Conservation (phyloP, 2,329 filamentous ascomycete species). For the Fonsecaea monophora region DNA sequence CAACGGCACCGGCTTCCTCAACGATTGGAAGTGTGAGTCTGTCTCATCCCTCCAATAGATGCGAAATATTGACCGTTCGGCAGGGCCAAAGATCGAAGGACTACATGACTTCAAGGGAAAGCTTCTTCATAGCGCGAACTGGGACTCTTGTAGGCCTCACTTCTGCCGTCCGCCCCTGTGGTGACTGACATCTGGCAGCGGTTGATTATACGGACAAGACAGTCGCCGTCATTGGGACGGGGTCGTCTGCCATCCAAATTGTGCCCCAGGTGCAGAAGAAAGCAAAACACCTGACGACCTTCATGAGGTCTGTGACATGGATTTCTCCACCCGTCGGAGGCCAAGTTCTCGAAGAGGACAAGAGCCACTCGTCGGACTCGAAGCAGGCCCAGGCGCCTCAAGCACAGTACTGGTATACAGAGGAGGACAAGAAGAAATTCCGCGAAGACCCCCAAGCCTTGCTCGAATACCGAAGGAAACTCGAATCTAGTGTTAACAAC, state of each 20-base stretch:
- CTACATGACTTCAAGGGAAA: constrained; percentile 55
- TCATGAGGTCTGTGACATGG: constrained; percentile 44
- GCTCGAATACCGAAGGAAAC: constrained; percentile 52
- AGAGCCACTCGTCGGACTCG: constrained; percentile 20
- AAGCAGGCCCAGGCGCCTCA: constrained; percentile 17
- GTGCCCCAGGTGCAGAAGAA: constrained; percentile 25
- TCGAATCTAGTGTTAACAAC: constrained; percentile 54
- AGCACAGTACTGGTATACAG: constrained; percentile 29
- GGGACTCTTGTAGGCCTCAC: constrained; percentile 17
- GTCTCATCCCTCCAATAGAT: neutral
- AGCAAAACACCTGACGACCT: constrained; percentile 42
- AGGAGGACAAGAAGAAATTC: constrained; percentile 44
- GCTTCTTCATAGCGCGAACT: constrained; percentile 48
- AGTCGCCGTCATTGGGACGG: constrained; percentile 69
- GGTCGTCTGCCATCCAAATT: constrained; percentile 66
- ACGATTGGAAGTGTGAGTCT: constrained; percentile 49
- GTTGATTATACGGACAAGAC: constrained; percentile 63
- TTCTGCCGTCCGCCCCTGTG: neutral
- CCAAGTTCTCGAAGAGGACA: constrained; percentile 21
- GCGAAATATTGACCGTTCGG: neutral
- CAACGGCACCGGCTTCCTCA: constrained; percentile 50
- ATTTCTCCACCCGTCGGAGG: constrained; percentile 27
- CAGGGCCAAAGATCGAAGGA: constrained; percentile 54
- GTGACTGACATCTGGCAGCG: constrained; percentile 16
- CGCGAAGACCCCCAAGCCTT: constrained; percentile 51